Percentiles rank a stretch among this genome's conserved stretches.
phyloP scores from a whole-genome alignment of 169 alveolate species.

The Ichthyophthirius multifiliis region DNA sequence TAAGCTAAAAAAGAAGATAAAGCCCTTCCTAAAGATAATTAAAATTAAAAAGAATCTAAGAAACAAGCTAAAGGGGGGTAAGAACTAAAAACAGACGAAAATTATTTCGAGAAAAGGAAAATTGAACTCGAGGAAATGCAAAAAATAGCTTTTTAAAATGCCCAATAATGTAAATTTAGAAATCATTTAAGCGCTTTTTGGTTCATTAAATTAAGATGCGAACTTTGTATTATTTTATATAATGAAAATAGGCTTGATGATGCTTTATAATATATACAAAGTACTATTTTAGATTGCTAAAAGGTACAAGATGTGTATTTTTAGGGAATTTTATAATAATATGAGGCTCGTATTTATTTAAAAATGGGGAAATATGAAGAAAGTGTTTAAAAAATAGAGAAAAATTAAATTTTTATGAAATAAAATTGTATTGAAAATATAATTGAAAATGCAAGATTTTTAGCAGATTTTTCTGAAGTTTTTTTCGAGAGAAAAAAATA shows the following conservation, averaged over 20 bases:
- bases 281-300: neutral
- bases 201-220: conserved; percentile 29
- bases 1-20: conserved; percentile 21
- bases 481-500: neutral
- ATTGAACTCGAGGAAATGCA: no score
- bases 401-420: neutral
- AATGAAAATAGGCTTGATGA: conserved; percentile 15
- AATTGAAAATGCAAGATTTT: neutral
- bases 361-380: neutral
- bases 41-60: conserved; percentile 7
- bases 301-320: neutral
- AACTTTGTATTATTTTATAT: neutral
- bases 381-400: neutral
- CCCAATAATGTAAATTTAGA: conserved; percentile 20
- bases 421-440: neutral
- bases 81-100: conserved; percentile 10
- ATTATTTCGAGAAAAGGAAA: no score
- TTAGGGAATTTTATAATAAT: neutral
- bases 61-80: neutral
- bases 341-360: neutral
- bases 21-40: neutral
- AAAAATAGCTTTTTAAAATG: no score
- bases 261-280: neutral
- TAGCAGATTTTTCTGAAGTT: neutral
- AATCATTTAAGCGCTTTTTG: conserved; percentile 12